These are phyloP conservation scores for Kwoniella mangroviensis DNA, from an alignment of 768 basidiomycete species.

Conservation along the genomic window DNA sequence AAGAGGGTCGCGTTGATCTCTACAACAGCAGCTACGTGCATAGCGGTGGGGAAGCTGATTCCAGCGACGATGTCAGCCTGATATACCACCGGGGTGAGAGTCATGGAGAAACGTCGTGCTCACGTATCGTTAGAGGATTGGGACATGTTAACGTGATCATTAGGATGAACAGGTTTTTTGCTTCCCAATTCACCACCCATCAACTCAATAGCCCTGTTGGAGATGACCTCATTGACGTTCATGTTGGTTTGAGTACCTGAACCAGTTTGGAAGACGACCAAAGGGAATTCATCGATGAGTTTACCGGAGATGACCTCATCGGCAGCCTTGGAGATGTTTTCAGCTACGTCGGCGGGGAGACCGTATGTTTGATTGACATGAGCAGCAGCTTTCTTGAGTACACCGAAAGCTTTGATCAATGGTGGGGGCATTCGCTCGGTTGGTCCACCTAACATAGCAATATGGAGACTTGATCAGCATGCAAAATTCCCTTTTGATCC, in stretches of 20 bases:
- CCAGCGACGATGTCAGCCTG: neutral
- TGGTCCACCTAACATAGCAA: slow-evolving; percentile 63
- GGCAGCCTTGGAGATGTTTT: slow-evolving; percentile 88
- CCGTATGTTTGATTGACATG: slow-evolving; percentile 89
- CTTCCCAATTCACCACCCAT: slow-evolving; percentile 93
- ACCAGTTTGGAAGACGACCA: slow-evolving; percentile 99
- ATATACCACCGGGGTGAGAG: neutral
- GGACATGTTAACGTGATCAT: slow-evolving; percentile 99
- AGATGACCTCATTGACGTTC: slow-evolving; percentile 99
- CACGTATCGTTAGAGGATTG: slow-evolving; percentile 99
- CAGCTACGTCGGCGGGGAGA: slow-evolving; percentile 80
- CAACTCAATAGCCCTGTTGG: slow-evolving; percentile 95
- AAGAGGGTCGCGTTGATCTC: slow-evolving; percentile 79
- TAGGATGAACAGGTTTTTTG: slow-evolving; percentile 97
- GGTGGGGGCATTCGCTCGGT: slow-evolving; percentile 90
- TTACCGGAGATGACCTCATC: slow-evolving; percentile 98
- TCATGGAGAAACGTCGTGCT: slow-evolving; percentile 51
- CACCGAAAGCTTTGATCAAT: slow-evolving; percentile 96
- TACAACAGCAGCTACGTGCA: slow-evolving; percentile 95
- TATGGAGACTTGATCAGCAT: no score
- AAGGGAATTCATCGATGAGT: slow-evolving; percentile 91
- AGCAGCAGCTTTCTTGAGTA: slow-evolving; percentile 95
- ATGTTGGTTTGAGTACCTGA: slow-evolving; percentile 99
- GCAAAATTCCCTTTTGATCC: no score
- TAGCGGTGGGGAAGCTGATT: slow-evolving; percentile 91